Conservation (phyloP, 108 stramenopile species). For the Parietichytrium sp. region DNA sequence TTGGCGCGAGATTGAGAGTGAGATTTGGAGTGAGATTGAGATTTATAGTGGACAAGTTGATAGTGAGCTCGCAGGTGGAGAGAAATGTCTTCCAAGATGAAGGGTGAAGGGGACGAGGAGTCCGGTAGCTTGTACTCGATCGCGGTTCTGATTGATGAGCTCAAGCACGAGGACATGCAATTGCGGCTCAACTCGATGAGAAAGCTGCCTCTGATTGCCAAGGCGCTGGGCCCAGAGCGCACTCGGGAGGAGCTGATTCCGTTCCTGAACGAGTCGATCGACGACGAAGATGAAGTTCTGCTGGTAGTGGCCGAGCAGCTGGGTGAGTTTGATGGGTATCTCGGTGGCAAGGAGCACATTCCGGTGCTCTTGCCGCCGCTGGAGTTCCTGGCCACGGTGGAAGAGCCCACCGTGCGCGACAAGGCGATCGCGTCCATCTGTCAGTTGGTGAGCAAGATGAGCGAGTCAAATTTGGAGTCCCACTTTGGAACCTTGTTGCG, state of each 20-base stretch:
- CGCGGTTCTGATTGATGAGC: slow-evolving; percentile 43
- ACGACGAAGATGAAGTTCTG: slow-evolving; percentile 67
- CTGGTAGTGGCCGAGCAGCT: slow-evolving; percentile 59
- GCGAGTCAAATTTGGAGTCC: slow-evolving; percentile 55
- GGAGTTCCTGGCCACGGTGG: slow-evolving; percentile 81
- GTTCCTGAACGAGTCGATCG: slow-evolving; percentile 55
- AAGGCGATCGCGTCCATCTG: slow-evolving; percentile 46
- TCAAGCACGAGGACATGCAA: slow-evolving; percentile 46
- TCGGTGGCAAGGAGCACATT: slow-evolving; percentile 54
- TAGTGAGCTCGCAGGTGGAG: slow-evolving; percentile 39
- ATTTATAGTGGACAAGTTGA: no score
- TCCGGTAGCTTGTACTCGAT: slow-evolving; percentile 5
- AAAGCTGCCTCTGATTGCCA: slow-evolving; percentile 47
- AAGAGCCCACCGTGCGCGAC: slow-evolving; percentile 91
- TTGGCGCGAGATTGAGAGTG: no score
- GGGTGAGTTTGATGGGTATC: slow-evolving; percentile 45
- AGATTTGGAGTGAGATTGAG: no score
- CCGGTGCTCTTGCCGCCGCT: slow-evolving; percentile 76
- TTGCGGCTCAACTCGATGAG: slow-evolving; percentile 50
- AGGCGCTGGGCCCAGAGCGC: slow-evolving; percentile 60
- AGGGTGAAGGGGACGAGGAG: slow-evolving; percentile 40
- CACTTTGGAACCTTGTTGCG: slow-evolving; percentile 75
- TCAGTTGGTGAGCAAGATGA: slow-evolving; percentile 59
- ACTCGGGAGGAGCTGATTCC: slow-evolving; percentile 63
- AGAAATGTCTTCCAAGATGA: not conserved